phyloP scores from a whole-genome alignment of 1,284 basidiomycete genomes.

The Ceratobasidium sp. region DNA sequence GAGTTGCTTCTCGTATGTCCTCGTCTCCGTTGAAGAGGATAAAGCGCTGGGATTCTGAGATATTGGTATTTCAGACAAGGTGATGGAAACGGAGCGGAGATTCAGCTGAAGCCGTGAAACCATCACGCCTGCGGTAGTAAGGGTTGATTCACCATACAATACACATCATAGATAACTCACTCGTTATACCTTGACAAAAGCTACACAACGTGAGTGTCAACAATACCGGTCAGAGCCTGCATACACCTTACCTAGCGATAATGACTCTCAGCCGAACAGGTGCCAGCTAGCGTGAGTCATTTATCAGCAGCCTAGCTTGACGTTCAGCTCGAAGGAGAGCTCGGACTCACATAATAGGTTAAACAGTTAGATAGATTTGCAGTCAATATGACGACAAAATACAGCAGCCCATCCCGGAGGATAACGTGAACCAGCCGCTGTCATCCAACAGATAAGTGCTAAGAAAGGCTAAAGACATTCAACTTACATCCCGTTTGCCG shows the following conservation, averaged over 20 bases:
- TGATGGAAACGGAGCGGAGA: conserved; percentile 13
- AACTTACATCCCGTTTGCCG: conserved; percentile 8
- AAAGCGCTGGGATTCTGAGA: neutral
- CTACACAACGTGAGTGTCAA: neutral
- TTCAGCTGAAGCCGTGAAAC: conserved; percentile 29
- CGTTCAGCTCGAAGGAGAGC: neutral
- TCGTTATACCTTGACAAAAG: conserved; percentile 23
- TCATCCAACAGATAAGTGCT: neutral
- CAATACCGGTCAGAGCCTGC: neutral
- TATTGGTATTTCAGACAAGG: neutral
- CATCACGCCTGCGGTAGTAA: conserved; percentile 2
- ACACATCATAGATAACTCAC: neutral
- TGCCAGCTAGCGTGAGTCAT: neutral
- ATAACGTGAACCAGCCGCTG: conserved; percentile 16
- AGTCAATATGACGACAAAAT: conserved; percentile 11
- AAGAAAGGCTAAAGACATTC: neutral
- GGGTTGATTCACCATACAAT: neutral
- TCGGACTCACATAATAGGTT: neutral
- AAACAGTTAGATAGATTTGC: conserved; percentile 28
- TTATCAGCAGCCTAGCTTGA: neutral
- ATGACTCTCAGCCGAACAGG: conserved; percentile 3
- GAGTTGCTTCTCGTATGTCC: neutral
- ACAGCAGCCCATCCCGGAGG: conserved; percentile 19
- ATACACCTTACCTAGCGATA: conserved; percentile 5
- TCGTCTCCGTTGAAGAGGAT: neutral